Base-by-base conservation (phyloP, 441 rosid genomes). In the Flueggea neowawraea region DNA sequence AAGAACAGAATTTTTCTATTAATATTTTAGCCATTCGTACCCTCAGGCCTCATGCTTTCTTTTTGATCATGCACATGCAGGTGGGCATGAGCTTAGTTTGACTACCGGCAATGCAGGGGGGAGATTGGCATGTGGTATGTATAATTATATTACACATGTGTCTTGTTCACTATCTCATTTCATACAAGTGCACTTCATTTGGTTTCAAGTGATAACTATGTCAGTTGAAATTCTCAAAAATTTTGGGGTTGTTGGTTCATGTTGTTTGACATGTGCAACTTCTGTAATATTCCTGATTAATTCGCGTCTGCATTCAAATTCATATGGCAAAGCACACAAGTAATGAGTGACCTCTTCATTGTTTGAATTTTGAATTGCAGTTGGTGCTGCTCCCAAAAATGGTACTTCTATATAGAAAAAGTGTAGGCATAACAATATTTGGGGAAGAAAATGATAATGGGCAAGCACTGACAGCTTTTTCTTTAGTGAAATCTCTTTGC, bases 61-160 rank as follows among this genome's bases (percentile, higher is more conserved):
- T 22, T 22, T 65, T 65, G 51, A 53, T 63, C 65, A 12, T 69
- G 62, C 62, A 66, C 64, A 44, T 76, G 62, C 71, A 94, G 97
- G 98, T 67, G 93, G 97, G 63, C 97, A 88, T 72, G 97, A 94
- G 76, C 97, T 93, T 68, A 93, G 98, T 73, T 81, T 84, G 60
- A 75, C 82, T 77, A 93, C 97, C 15, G 98, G 97, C 49, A 93
- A 93, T 67, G 98, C 98, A 53, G 98, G 98, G 2, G 98, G 98
- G 58, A 88, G 98, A 84, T 76, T 93, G 84, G 98, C 98, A 28
- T 93, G 98, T 71, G 97, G 98, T 93, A 88, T 64, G 82, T 65
- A 65, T 15, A 62, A 67, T 48, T 14, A 16, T 12, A 28, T n/a
- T 6, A 22, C 28, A 22, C 9, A 50, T 17, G 12, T 45, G 4